Base-by-base conservation (phyloP, 106 monocot genomes). In the Apostasia shenzhenica region DNA sequence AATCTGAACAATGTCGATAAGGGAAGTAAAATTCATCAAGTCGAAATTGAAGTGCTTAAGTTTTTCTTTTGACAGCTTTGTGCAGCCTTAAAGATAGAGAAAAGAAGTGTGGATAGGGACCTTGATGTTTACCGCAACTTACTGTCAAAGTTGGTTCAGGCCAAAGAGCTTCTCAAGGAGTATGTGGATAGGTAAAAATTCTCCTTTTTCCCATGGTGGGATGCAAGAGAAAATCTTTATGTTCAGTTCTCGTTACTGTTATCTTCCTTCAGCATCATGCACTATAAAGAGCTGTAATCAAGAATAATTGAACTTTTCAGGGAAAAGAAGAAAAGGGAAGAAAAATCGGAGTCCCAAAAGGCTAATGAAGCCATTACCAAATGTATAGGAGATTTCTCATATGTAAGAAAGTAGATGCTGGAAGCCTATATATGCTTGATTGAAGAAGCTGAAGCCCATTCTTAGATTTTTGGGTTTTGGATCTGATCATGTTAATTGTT, bases 141-240 rank as follows among this genome's bases (percentile, higher is more conserved):
- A 81, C 89, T 97, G 14, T 84, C 92, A 1, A 97, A 97, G 64
- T 77, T 97, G 80, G 95, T 97, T 14, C 95, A 97, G 79, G 95
- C 95, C 10, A 97, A 97, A 75, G 95, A 97, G 71, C 92, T 97
- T 45, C 80, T 97, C 38, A 97, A 87, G 82, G 95, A 97, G 75
- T 97, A 89, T 68, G 79, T 97, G 6, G 89, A 89, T 42, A 91
- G 95, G 95, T 97, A 83, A 71, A 53, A 67, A 1, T 67, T 40
- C 26, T 51, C 49, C 41, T 37, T 55, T 39, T 60, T 1, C 63
- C 9, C 48, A 46, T n/a, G 8, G 8, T 59, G 4, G 14, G 44
- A 9, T 48, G 1, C 0, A 4, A 42, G 49, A 5, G 13, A 48
- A 63, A 10, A 9, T 63, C 43, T 10, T 42, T 3, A 3, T 41